These are phyloP conservation scores for Rheum nobile DNA, from an alignment of 148 eudicot genomes.

Conservation along the genomic window DNA sequence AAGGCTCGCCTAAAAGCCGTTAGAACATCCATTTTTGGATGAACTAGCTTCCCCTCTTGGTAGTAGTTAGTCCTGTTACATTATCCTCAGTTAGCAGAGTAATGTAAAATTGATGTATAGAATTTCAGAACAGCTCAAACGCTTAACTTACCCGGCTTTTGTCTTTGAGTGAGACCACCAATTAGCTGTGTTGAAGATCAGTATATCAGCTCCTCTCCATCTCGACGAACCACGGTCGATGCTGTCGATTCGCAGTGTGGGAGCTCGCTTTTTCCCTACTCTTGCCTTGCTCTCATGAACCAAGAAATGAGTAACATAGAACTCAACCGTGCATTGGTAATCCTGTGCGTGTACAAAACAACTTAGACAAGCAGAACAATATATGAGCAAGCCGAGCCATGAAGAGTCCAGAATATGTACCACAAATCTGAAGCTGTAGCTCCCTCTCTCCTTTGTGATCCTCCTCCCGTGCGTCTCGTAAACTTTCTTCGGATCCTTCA, in stretches of 20 bases:
- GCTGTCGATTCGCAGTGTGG: constrained; percentile 74
- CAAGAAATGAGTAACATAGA: constrained; percentile 76
- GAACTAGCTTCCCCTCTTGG: constrained; percentile 67
- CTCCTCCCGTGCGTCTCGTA: constrained; percentile 75
- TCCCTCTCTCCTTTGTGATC: constrained; percentile 70
- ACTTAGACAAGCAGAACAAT: not conserved
- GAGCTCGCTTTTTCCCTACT: constrained; percentile 70
- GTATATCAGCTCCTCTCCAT: constrained; percentile 95
- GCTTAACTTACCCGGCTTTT: constrained; percentile 54
- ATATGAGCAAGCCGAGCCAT: not conserved
- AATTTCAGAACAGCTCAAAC: not conserved
- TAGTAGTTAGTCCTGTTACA: constrained; percentile 68
- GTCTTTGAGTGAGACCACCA: constrained; percentile 96
- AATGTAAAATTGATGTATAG: not conserved
- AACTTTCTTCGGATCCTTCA: constrained; percentile 74
- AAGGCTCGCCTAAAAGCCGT: constrained; percentile 61
- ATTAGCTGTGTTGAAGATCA: constrained; percentile 89
- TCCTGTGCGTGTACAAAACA: constrained; percentile 34
- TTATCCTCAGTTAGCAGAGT: not conserved
- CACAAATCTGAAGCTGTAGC: constrained; percentile 78
- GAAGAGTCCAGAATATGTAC: constrained; percentile 22
- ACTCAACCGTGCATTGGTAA: constrained; percentile 80
- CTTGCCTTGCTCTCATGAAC: constrained; percentile 89
- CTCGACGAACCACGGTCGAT: constrained; percentile 70
- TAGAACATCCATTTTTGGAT: constrained; percentile 60